phyloP scores from a whole-genome alignment of 768 basidiomycete genomes.

The Russula lepida region DNA sequence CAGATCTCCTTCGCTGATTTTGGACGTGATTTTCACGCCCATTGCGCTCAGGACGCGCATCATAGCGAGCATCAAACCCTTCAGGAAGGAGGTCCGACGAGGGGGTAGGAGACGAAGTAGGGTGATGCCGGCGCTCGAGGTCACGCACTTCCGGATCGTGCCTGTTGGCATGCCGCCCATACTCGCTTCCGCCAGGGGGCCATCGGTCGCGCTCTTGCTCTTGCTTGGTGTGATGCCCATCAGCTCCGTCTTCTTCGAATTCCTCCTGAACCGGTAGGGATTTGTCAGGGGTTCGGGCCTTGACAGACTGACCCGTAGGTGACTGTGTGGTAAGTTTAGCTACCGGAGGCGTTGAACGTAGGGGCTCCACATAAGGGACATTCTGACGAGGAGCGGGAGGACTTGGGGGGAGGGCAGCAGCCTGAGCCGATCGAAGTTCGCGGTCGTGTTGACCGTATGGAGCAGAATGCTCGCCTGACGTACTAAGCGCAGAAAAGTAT shows the following conservation, averaged over 20 bases:
- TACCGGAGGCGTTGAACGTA: conserved; percentile 14
- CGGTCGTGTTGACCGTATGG: conserved; percentile 16
- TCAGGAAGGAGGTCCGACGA: conserved; percentile 22
- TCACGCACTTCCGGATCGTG: conserved; percentile 18
- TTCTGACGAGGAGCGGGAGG: conserved; percentile 13
- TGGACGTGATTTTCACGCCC: not conserved
- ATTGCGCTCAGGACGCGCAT: conserved; percentile 13
- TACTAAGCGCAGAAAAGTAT: conserved; percentile 17
- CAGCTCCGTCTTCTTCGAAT: conserved; percentile 14
- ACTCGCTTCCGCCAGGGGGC: conserved; percentile 12
- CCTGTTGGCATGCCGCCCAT: conserved; percentile 9
- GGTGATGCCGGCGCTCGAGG: conserved; percentile 6
- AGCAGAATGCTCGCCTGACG: conserved; percentile 8
- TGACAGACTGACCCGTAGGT: conserved; percentile 12
- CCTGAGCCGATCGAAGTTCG: conserved; percentile 14
- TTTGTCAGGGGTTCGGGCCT: conserved; percentile 20
- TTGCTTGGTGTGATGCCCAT: conserved; percentile 3
- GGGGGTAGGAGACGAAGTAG: conserved; percentile 16
- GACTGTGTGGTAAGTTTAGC: conserved; percentile 11
- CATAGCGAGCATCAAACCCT: conserved; percentile 15
- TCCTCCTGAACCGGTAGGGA: conserved; percentile 22
- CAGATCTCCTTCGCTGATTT: not conserved
- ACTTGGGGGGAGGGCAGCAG: conserved; percentile 9
- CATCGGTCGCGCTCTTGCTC: conserved; percentile 16
- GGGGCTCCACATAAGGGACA: conserved; percentile 10